These are phyloP conservation scores for Cercospora brassicicola DNA, from an alignment of 2,329 filamentous ascomycete genomes.

Conservation along the genomic window DNA sequence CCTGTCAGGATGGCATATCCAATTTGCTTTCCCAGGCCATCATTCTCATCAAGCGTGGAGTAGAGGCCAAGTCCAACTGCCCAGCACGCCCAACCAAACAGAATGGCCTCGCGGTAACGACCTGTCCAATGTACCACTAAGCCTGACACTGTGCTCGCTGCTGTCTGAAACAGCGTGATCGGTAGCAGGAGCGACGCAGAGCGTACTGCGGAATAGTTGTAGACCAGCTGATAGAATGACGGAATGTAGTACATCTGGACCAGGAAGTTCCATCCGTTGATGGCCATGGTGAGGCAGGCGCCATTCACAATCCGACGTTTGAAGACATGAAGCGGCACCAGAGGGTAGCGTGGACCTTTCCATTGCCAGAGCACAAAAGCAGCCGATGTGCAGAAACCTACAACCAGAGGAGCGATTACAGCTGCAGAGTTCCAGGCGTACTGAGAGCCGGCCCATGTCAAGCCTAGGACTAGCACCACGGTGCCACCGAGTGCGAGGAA, in stretches of 20 bases:
- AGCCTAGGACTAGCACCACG: constrained; percentile 54
- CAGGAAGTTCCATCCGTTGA: constrained; percentile 61
- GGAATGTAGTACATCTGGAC: constrained; percentile 53
- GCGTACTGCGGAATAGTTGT: constrained; percentile 23
- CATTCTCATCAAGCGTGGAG: constrained; percentile 22
- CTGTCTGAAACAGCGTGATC: constrained; percentile 25
- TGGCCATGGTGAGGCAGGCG: constrained; percentile 49
- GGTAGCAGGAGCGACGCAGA: constrained; percentile 24
- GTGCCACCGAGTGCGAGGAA: constrained; percentile 54
- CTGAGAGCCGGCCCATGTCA: constrained; percentile 55
- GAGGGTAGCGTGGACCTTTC: constrained; percentile 51
- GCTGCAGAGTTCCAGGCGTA: constrained; percentile 57
- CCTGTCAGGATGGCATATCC: constrained; percentile 57
- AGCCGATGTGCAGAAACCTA: constrained; percentile 52
- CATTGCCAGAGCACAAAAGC: constrained; percentile 57
- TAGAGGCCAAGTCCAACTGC: constrained; percentile 25
- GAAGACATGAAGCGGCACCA: constrained; percentile 57
- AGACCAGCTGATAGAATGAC: constrained; percentile 27
- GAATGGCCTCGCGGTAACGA: constrained; percentile 41
- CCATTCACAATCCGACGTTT: constrained; percentile 56
- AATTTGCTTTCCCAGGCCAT: constrained; percentile 55
- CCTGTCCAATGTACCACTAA: constrained; percentile 28
- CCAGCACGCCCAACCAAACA: constrained; percentile 41
- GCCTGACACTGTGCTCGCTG: constrained; percentile 24
- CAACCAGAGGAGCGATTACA: constrained; percentile 53